Conservation (phyloP, 1,284 basidiomycete genomes). For the Singerocomus rubriflavus region DNA sequence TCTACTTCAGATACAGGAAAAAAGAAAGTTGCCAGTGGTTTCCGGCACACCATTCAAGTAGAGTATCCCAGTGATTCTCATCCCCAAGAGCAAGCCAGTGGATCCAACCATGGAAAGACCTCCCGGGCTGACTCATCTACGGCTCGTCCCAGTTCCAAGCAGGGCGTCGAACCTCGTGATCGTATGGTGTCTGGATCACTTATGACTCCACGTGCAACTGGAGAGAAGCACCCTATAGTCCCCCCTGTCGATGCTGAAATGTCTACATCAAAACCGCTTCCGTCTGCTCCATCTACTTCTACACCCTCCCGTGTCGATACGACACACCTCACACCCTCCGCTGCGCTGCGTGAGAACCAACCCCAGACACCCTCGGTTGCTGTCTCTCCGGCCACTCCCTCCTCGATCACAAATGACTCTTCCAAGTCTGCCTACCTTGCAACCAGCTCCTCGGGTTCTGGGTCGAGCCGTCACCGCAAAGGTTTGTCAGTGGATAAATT, state of each 20-base stretch:
- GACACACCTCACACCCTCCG: slow-evolving; percentile 19
- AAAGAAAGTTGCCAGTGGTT: slow-evolving; percentile 38
- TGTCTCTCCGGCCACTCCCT: slow-evolving; percentile 50
- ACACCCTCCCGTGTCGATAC: slow-evolving; percentile 22
- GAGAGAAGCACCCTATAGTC: slow-evolving; percentile 19
- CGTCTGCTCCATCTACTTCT: slow-evolving; percentile 20
- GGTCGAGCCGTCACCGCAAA: slow-evolving; percentile 52
- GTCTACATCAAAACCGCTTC: slow-evolving; percentile 21
- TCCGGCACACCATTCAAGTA: slow-evolving; percentile 88
- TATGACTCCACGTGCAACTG: slow-evolving; percentile 3
- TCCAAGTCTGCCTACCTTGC: slow-evolving; percentile 32
- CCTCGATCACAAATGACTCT: slow-evolving; percentile 35
- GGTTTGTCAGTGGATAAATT: slow-evolving; percentile 74
- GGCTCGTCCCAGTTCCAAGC: slow-evolving; percentile 16
- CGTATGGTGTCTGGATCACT: slow-evolving; percentile 18
- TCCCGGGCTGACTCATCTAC: slow-evolving; percentile 15
- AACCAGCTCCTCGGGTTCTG: slow-evolving; percentile 38
- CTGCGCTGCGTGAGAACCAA: slow-evolving; percentile 26
- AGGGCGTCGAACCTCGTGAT: slow-evolving; percentile 13
- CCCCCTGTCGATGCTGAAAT: slow-evolving; percentile 2
- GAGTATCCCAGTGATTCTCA: slow-evolving; percentile 64
- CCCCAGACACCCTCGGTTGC: slow-evolving; percentile 39
- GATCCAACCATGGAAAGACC: slow-evolving; percentile 23
- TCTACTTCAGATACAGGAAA: slow-evolving; percentile 35
- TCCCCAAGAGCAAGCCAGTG: slow-evolving; percentile 20